Base-by-base conservation (phyloP, 768 basidiomycete genomes). In the Auriscalpium microsporum region DNA sequence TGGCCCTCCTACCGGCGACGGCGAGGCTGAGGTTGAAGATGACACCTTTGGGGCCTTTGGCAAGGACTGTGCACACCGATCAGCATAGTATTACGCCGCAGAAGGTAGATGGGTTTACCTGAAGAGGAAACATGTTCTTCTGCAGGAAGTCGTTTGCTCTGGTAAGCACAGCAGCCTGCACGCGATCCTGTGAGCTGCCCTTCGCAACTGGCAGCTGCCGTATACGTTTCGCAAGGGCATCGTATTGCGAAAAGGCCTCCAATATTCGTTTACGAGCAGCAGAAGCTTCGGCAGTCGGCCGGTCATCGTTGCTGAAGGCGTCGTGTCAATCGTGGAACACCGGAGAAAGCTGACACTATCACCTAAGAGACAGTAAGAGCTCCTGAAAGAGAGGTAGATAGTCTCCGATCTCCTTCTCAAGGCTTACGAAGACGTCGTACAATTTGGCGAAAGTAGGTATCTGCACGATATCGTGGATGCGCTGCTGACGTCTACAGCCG, bases 361-460 rank as follows among this genome's bases (percentile, higher is more conserved):
- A 90, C 88, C 73, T 86, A 37, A 94, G 73, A 10, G 77, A 80
- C 44, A 87, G 67, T 33, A 96, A 68, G 23, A 94, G 75, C 64
- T 95, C 93, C 62, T 95, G 91, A 66, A 95, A 94, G 59, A 86
- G 82, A 3, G 93, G 92, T 4, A 98, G 76, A 2, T 82, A 72
- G 35, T 86, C 87, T 65, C 92, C 89, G n/a, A 98, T 94, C 61
- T 97, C 94, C 52, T 80, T 78, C 72, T 99, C 94, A 8, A 96
- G 71, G 40, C 64, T 67, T 38, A 90, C 71, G 57, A 98, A 83
- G 1, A 80, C 79, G 79, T 92, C 48, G 37, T 61, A 56, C 44
- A 62, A 23, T 21, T 38, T 53, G 10, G 56, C 45, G 23, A 55
- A 55, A 16, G 54, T 51, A 10, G 49, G 45, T 23, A 42, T 51